Conservation (phyloP, 2,329 filamentous ascomycete species). For the Leptodontidium sp. region DNA sequence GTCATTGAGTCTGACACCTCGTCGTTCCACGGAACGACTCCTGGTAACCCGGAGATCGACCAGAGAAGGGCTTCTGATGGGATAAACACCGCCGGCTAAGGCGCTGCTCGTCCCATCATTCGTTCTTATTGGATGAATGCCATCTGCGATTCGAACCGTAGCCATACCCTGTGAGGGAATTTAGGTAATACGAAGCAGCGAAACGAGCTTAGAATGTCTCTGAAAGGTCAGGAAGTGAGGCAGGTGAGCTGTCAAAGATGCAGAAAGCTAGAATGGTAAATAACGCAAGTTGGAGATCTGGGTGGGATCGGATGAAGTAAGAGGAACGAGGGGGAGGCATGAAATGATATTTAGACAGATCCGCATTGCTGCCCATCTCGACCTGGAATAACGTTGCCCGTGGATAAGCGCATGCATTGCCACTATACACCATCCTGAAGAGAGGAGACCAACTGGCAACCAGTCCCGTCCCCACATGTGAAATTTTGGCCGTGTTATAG, state of each 20-base stretch:
- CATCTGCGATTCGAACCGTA: constrained; percentile 28
- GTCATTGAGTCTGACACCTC: constrained; percentile 21
- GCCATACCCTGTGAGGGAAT: constrained; percentile 21
- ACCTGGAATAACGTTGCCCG: background rate
- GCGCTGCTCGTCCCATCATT: constrained; percentile 22
- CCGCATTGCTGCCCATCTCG: background rate
- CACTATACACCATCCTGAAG: background rate
- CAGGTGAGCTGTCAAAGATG: constrained; percentile 9
- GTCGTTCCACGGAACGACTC: constrained; percentile 22
- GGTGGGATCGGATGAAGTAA: constrained; percentile 9
- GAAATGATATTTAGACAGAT: constrained; percentile 10
- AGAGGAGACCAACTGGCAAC: background rate
- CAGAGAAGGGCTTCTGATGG: constrained; percentile 23
- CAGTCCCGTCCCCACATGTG: background rate
- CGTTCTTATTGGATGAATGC: constrained; percentile 23
- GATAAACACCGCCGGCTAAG: constrained; percentile 26
- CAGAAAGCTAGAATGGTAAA: constrained; percentile 5
- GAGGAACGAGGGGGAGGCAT: background rate
- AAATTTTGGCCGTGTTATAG: background rate
- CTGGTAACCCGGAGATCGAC: constrained; percentile 25
- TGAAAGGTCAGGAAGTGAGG: background rate
- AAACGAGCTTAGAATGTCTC: background rate
- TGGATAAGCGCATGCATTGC: background rate
- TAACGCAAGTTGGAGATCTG: constrained; percentile 10
- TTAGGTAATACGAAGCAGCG: constrained; percentile 1